Evolutionary conservation across 2,329 filamentous ascomycete species (phyloP), one percentile per base, ranked within the genome.

Genomic region (Fusarium equiseti): DNA sequence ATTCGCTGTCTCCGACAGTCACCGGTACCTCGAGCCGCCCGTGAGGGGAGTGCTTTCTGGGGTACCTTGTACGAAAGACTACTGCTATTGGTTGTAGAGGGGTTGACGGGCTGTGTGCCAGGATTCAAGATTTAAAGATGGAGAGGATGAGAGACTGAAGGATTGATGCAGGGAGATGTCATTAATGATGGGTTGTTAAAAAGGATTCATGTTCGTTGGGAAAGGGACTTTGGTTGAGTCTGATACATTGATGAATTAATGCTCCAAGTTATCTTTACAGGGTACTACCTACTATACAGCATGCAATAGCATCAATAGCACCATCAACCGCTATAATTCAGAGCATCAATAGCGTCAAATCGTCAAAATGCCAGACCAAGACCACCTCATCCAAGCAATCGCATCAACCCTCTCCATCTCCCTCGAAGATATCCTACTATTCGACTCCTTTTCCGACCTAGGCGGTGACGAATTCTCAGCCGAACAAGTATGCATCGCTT

Each of bases 381-480:
- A 80, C n/a, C 73, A 77, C 15, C 75, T 83, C 20, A 73, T 78
- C 31, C 68, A 73, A 20, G 79, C 77, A 24, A 74, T 83, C 40
- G 77, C 82, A 5, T 74, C 80, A 27, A 79, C 82, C 1, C 77
- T 85, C 12, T 74, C 77, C 18, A 74, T 83, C 6, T 73, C 78
- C 3, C 61, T 66, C 9, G 62, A 74, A 24, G 68, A 75, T 2
- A 76, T 84, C 16, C 73, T 77, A 16, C 72, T 81, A 9, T 77
- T 81, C 59, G 81, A 83, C 62, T 85, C 83, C 15, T 85, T 85
- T 56, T 68, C 72, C 46, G 83, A 85, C 26, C 74, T 85, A 11
- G 83, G 84, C 38, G 82, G 84, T 50, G 77, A 81, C 65, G 77
- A 78, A 29, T 72, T 76, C 22, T 72, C 77, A n/a, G 82, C 81